Percentiles rank a stretch among this genome's conserved stretches.
phyloP scores from a whole-genome alignment of 1,139 yeast species.

The Taphrina communis region DNA sequence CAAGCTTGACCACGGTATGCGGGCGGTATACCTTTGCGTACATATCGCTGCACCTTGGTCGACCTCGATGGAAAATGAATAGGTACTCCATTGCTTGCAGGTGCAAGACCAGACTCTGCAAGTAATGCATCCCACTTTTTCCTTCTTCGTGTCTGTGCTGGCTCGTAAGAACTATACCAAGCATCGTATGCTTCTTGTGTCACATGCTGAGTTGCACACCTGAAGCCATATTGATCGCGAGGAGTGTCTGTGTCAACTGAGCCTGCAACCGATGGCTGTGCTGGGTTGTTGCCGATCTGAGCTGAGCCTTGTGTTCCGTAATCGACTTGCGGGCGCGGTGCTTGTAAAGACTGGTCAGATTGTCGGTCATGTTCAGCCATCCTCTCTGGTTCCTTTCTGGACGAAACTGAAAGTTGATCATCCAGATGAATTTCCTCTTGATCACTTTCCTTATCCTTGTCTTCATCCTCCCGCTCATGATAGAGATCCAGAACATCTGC shows the following conservation, averaged over 20 bases:
- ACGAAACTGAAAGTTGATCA: background rate
- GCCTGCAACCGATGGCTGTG: background rate
- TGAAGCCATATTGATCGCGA: slow-evolving; percentile 40
- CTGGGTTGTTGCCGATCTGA: background rate
- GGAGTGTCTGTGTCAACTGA: background rate
- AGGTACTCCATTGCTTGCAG: slow-evolving; percentile 54
- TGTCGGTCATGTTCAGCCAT: background rate
- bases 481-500: slow-evolving; percentile 30
- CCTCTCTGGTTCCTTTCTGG: background rate
- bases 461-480: slow-evolving; percentile 18
- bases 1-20: slow-evolving; percentile 98
- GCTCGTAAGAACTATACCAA: slow-evolving; percentile 51
- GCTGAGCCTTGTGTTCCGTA: background rate
- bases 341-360: background rate
- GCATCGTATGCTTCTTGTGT: slow-evolving; percentile 11
- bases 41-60: slow-evolving; percentile 78
- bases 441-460: background rate
- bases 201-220: slow-evolving; percentile 22
- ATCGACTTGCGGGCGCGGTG: background rate
- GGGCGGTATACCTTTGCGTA: slow-evolving; percentile 91
- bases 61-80: slow-evolving; percentile 79
- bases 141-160: slow-evolving; percentile 66
- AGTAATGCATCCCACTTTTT: slow-evolving; percentile 75
- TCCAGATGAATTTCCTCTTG: background rate
- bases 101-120: slow-evolving; percentile 67